phyloP scores from a whole-genome alignment of 2,329 filamentous ascomycete genomes.

The Paraconiothyrium brasiliense region DNA sequence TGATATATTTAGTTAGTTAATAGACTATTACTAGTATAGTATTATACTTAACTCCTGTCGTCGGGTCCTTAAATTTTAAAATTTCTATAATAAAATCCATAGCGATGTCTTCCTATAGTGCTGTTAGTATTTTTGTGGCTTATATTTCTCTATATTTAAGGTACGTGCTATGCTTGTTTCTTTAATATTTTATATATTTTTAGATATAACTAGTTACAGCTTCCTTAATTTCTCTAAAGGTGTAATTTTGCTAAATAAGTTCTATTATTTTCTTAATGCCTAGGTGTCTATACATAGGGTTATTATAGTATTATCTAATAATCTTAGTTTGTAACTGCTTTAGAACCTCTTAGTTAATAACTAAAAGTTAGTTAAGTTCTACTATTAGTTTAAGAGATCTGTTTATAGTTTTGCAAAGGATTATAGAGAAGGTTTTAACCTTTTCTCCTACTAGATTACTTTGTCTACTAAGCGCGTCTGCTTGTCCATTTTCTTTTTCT shows the following conservation, averaged over 20 bases:
- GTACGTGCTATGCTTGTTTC: slow-evolving; percentile 14
- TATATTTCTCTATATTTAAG: slow-evolving; percentile 18
- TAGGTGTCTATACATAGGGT: too few relatives aligned
- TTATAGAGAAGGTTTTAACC: background rate
- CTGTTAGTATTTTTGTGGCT: slow-evolving; percentile 11
- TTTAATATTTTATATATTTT: slow-evolving; percentile 15
- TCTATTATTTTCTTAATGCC: too few relatives aligned
- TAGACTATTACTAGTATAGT: slow-evolving; percentile 7
- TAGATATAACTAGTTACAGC: background rate
- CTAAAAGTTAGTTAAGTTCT: slow-evolving; percentile 4
- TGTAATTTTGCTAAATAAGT: slow-evolving; percentile 5
- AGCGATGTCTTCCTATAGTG: slow-evolving; percentile 9
- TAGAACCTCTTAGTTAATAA: background rate
- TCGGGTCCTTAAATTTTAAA: slow-evolving; percentile 11
- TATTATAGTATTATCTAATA: slow-evolving; percentile 1
- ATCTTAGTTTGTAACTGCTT: background rate
- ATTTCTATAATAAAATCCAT: slow-evolving; percentile 19
- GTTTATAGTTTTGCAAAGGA: background rate
- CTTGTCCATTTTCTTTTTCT: slow-evolving; percentile 3
- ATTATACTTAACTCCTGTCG: slow-evolving; percentile 11
- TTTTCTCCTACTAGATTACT: slow-evolving; percentile 3
- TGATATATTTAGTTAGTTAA: slow-evolving; percentile 5
- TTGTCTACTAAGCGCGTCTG: background rate
- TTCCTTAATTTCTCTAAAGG: slow-evolving; percentile 4
- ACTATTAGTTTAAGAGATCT: background rate